A percentile compares a stretch with the other conserved stretches of the same genome.
Evolutionary conservation across 805 yeast species (phyloP).

Genomic region (Candida insectorum): DNA sequence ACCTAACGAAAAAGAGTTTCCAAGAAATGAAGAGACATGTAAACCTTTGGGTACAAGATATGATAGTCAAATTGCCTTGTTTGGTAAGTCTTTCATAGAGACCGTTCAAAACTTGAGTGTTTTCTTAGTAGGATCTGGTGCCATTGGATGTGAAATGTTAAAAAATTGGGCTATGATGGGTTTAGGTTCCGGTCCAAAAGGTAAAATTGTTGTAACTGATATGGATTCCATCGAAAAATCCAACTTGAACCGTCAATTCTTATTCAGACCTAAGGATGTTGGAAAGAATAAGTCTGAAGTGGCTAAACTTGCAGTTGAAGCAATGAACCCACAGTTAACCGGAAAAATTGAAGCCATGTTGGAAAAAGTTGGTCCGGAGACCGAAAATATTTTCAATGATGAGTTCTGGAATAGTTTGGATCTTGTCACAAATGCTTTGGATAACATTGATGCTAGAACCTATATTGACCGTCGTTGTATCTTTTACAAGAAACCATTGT

Average conservation of each 20-base stretch:
- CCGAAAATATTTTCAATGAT: conserved; percentile 83
- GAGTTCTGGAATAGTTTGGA: conserved; percentile 81
- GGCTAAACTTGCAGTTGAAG: conserved; percentile 79
- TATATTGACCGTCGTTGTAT: conserved; percentile 97
- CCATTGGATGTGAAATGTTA: conserved; percentile 98
- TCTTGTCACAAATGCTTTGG: conserved; percentile 93
- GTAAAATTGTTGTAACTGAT: conserved; percentile 83
- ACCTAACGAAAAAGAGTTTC: conserved; percentile 56
- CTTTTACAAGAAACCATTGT: conserved; percentile 81
- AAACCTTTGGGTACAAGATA: conserved; percentile 79
- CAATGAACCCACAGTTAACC: conserved; percentile 78
- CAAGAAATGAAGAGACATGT: conserved; percentile 69
- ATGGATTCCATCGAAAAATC: conserved; percentile 95
- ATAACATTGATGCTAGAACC: conserved; percentile 96
- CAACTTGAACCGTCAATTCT: conserved; percentile 92
- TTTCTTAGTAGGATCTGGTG: conserved; percentile 95
- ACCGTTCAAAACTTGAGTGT: conserved; percentile 72
- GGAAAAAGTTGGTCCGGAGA: conserved; percentile 92
- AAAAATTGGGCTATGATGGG: conserved; percentile 99
- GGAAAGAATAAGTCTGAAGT: conserved; percentile 88
- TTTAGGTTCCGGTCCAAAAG: conserved; percentile 85
- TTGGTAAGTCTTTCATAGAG: conserved; percentile 77
- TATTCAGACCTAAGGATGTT: conserved; percentile 92
- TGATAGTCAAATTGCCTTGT: conserved; percentile 94
- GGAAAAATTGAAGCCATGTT: conserved; percentile 74